phyloP scores from a whole-genome alignment of 148 eudicot species.

The Chenopodium formosanum region DNA sequence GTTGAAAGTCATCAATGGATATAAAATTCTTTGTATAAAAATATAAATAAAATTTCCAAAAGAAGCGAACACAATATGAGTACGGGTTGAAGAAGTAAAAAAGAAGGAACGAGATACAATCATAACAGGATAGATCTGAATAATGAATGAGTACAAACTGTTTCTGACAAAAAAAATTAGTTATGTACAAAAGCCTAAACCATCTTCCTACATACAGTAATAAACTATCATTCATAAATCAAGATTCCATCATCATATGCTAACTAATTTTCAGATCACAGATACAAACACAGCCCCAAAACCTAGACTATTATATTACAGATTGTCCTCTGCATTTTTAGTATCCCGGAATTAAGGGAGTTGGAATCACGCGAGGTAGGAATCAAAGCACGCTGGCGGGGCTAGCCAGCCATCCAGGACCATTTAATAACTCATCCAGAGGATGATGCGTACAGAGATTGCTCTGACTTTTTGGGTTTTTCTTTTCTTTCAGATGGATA shows the following conservation, averaged over 20 bases:
- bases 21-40: too few relatives aligned
- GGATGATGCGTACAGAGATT: neutral
- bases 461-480: neutral
- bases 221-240: slow-evolving; percentile 17
- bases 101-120: slow-evolving; percentile 7
- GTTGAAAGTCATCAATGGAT: too few relatives aligned
- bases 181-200: slow-evolving; percentile 6
- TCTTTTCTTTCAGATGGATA: neutral
- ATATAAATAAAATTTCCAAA: too few relatives aligned
- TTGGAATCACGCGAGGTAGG: slow-evolving; percentile 16
- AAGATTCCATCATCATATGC: slow-evolving; percentile 21
- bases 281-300: slow-evolving; percentile 12
- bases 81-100: neutral
- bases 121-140: slow-evolving; percentile 22
- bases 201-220: neutral
- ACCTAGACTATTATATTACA: slow-evolving; percentile 13
- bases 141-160: slow-evolving; percentile 13
- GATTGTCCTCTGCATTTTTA: slow-evolving; percentile 9
- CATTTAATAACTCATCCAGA: slow-evolving; percentile 4
- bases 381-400: slow-evolving; percentile 20
- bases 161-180: slow-evolving; percentile 21
- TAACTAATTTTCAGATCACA: slow-evolving; percentile 13
- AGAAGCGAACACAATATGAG: too few relatives aligned
- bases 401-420: slow-evolving; percentile 11
- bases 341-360: neutral